Conservation (phyloP, 1,139 yeast species). For the Candida sp. region DNA sequence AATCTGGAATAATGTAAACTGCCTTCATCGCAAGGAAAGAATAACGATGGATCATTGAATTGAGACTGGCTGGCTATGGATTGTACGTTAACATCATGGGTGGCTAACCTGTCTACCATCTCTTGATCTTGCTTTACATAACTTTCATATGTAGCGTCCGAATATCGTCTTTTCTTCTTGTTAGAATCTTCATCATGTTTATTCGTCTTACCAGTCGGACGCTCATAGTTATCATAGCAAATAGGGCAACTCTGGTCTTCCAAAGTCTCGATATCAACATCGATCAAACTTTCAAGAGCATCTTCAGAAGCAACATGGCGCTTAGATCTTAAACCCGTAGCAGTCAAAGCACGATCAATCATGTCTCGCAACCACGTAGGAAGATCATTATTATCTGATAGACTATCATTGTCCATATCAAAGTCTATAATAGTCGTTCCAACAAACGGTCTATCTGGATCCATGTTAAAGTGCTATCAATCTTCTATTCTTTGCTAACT, state of each 20-base stretch:
- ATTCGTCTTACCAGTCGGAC: constrained; percentile 1
- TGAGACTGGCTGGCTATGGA: constrained; percentile 3
- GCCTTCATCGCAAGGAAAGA: constrained; percentile 35
- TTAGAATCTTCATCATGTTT: not conserved
- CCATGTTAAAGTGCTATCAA: too few species aligned
- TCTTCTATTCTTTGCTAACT: too few species aligned
- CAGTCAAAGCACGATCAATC: constrained; percentile 31
- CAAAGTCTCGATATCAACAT: constrained; percentile 18
- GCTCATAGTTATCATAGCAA: constrained; percentile 37
- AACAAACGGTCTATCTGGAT: constrained; percentile 12
- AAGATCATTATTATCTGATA: constrained; percentile 13
- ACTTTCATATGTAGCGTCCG: not conserved
- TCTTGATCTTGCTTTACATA: constrained; percentile 12
- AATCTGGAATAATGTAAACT: constrained; percentile 28
- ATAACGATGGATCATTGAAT: constrained; percentile 37
- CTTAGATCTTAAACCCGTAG: constrained; percentile 22
- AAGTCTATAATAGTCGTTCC: constrained; percentile 23
- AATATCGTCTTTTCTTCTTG: constrained; percentile 1
- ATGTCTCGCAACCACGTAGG: constrained; percentile 41
- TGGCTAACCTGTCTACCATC: constrained; percentile 12
- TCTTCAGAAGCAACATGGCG: constrained; percentile 37
- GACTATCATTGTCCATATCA: constrained; percentile 20
- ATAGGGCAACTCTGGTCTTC: constrained; percentile 37
- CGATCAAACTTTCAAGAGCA: constrained; percentile 33
- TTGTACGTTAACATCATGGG: not conserved